Base-by-base conservation (phyloP, 73 alveolate species). In the Durusdinium trenchii region DNA sequence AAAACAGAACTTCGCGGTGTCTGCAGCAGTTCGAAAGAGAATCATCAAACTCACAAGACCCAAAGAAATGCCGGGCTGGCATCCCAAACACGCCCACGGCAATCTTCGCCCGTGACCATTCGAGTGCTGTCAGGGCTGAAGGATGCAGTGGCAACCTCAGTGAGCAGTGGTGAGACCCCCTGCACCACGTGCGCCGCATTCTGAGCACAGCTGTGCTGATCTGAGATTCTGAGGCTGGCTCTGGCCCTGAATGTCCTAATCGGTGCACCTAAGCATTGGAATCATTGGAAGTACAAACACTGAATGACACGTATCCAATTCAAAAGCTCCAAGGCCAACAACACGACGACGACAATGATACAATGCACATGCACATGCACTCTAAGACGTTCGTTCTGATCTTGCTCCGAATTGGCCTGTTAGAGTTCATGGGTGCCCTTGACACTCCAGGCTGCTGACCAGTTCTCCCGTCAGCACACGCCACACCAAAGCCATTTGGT, bases 81-180 rank as follows among this genome's bases (percentile, higher is more conserved):
- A 75, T 84, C 94, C 94, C 94, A 84, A 84, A 84, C 94, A 26
- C 94, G 94, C 36, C 76, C 94, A 30, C 47, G 51, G 36, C 94
- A 50, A 51, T 89, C 96, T 86, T 89, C 96, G 86, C 96, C 96
- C 35, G 96, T 89, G 86, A 89, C 86, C 82, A 89, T 51, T 51
- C 78, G 85, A 50, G 78, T 36, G 96, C 96, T 64, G 96, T 89
- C 96, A 61, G 96, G 96, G 76, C 96, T 89, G 85, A 89, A 89
- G 84, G 86, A n/a, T 10, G 86, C 96, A n/a, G 85, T 40, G 40
- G 69, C 51, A 20, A 81, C 71, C 89, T 78, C 62, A 42, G 62
- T 46, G 28, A 40, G 20, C 57, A 0, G 87, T 23, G 57, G 12
- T 12, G 42, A 12, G 52, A 12, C 69, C 69, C 6, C 30, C 73